Conservation (phyloP, 164 flowering plant genomes). For the Annona squamosa region DNA sequence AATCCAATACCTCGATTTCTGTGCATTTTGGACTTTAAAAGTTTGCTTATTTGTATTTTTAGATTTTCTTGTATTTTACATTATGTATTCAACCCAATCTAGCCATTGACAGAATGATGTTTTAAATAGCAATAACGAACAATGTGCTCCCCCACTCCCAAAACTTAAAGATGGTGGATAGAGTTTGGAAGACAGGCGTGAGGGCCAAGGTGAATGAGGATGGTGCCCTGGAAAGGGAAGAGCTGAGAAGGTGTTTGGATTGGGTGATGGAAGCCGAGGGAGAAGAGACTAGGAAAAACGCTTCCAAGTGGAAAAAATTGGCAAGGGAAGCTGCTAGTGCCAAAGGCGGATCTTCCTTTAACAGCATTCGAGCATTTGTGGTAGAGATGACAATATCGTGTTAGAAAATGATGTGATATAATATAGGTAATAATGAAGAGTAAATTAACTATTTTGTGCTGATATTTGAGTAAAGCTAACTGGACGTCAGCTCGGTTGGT, state of each 20-base stretch:
- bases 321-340: slow-evolving; percentile 4
- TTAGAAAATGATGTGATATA: no score
- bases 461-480: no score
- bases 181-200: slow-evolving; percentile 40
- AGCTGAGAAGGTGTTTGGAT: slow-evolving; percentile 40
- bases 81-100: no score
- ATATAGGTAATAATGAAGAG: no score
- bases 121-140: no score
- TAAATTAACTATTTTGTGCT: no score
- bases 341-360: slow-evolving; percentile 11
- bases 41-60: no score
- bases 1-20: no score
- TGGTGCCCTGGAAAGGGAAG: slow-evolving; percentile 27
- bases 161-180: slow-evolving; percentile 11
- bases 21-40: no score
- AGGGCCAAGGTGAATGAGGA: slow-evolving; percentile 20
- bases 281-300: slow-evolving; percentile 18
- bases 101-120: no score
- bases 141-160: slow-evolving; percentile 7
- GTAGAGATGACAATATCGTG: slow-evolving; percentile 25
- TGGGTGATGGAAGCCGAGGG: slow-evolving; percentile 39
- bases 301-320: slow-evolving; percentile 3
- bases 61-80: no score
- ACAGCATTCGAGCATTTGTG: slow-evolving; percentile 7
- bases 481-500: no score